Evolutionary conservation across 2,329 filamentous ascomycete species (phyloP).

Genomic region (Macrophomina tecta): DNA sequence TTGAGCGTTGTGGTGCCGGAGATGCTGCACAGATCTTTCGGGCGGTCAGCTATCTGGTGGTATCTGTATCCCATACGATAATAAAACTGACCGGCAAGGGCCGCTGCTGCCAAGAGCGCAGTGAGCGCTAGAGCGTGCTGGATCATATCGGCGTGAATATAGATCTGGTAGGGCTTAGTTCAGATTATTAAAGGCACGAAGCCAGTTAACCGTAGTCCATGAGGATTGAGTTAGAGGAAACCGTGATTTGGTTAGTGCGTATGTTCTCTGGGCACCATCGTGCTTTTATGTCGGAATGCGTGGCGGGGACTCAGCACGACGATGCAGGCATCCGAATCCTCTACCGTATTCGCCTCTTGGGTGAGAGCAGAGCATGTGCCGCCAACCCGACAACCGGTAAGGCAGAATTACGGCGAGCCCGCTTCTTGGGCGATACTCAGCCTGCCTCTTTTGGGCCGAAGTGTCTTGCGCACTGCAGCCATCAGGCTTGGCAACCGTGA

Average conservation of each 20-base stretch:
- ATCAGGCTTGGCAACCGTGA: neutral
- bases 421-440: no score
- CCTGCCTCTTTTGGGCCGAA: neutral
- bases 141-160: neutral
- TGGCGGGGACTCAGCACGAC: neutral
- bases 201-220: slow-evolving; percentile 5
- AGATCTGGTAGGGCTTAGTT: neutral
- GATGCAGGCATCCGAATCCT: slow-evolving; percentile 7
- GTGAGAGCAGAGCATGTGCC: neutral
- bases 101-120: neutral
- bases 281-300: neutral
- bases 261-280: neutral
- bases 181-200: no score
- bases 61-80: neutral
- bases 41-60: neutral
- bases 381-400: neutral
- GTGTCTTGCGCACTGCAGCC: neutral
- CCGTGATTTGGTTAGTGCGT: neutral
- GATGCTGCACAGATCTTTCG: neutral
- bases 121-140: neutral
- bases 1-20: neutral
- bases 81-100: neutral
- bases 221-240: neutral
- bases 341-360: neutral
- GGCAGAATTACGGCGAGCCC: neutral